Evolutionary conservation across 1,139 yeast species (phyloP).

Genomic region (Wickerhamomyces sp.): DNA sequence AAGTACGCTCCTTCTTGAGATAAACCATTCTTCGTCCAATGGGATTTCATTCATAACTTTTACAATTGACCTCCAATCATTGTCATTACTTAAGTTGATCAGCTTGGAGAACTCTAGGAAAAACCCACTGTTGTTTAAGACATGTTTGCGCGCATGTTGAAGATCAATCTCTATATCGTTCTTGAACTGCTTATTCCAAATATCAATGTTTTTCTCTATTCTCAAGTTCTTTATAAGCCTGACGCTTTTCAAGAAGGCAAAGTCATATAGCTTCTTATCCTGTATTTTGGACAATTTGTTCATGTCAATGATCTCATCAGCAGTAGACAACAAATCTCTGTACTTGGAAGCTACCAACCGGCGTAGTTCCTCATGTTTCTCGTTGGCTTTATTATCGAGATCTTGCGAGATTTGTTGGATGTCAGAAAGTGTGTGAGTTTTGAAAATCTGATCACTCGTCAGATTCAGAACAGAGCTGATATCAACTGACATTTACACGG

Average conservation of each 20-base stretch:
- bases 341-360: constrained; percentile 60
- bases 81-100: not conserved
- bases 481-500: not conserved
- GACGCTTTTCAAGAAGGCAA: constrained; percentile 13
- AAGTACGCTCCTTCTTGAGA: not conserved
- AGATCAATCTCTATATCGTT: too few relatives aligned
- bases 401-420: constrained; percentile 4
- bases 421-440: constrained; percentile 1
- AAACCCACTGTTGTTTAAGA: constrained; percentile 1
- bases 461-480: not conserved
- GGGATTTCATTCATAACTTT: not conserved
- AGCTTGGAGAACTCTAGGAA: not conserved
- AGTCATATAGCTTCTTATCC: constrained; percentile 15
- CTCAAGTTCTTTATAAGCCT: constrained; percentile 6
- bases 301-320: constrained; percentile 63
- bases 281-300: constrained; percentile 32
- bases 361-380: constrained; percentile 43
- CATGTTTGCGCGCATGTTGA: too few relatives aligned
- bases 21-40: constrained; percentile 1
- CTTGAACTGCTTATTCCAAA: not conserved
- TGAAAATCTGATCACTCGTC: constrained; percentile 5
- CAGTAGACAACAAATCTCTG: constrained; percentile 61
- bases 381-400: constrained; percentile 3
- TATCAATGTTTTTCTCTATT: constrained; percentile 9
- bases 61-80: not conserved